phyloP scores from a whole-genome alignment of 257 asterid genomes.

The Penstemon davidsonii region DNA sequence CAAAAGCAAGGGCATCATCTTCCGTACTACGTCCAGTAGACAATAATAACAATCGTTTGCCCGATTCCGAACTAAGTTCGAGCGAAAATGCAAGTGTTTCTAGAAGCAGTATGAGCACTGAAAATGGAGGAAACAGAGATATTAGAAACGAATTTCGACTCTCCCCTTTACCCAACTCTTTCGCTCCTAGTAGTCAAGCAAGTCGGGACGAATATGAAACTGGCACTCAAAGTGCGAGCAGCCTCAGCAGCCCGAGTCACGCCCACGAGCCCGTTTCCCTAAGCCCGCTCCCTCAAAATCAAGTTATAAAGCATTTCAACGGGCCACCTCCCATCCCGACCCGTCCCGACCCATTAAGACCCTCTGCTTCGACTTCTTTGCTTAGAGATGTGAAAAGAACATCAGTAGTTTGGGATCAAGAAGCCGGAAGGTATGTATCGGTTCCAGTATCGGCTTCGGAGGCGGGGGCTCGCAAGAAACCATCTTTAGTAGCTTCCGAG shows the following conservation, averaged over 20 bases:
- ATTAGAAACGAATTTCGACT: slow-evolving; percentile 41
- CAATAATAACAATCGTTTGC: slow-evolving; percentile 51
- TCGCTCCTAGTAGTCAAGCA: slow-evolving; percentile 70
- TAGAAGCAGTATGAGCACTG: slow-evolving; percentile 86
- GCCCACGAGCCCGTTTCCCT: slow-evolving; percentile 77
- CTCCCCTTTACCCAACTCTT: slow-evolving; percentile 56
- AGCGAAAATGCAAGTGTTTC: slow-evolving; percentile 68
- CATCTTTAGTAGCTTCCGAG: slow-evolving; percentile 33
- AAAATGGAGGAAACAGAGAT: slow-evolving; percentile 66
- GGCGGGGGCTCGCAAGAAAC: slow-evolving; percentile 57
- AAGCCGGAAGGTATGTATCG: slow-evolving; percentile 92
- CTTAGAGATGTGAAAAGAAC: slow-evolving; percentile 79
- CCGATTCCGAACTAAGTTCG: slow-evolving; percentile 81
- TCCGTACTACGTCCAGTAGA: slow-evolving; percentile 91
- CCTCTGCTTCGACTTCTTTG: slow-evolving; percentile 49
- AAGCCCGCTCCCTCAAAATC: slow-evolving; percentile 85
- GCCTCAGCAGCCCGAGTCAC: slow-evolving; percentile 88
- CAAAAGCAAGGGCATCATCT: slow-evolving; percentile 96
- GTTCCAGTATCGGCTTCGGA: slow-evolving; percentile 71
- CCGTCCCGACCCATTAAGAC: slow-evolving; percentile 47
- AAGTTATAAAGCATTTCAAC: slow-evolving; percentile 35
- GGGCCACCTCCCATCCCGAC: slow-evolving; percentile 25
- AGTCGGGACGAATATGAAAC: slow-evolving; percentile 87
- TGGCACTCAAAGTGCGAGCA: slow-evolving; percentile 82
- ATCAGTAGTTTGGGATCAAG: slow-evolving; percentile 98